Percentiles rank a stretch among this genome's conserved stretches.
Evolutionary conservation across 345 rosid species (phyloP).

Genomic region (Hibiscus tridactylites): DNA sequence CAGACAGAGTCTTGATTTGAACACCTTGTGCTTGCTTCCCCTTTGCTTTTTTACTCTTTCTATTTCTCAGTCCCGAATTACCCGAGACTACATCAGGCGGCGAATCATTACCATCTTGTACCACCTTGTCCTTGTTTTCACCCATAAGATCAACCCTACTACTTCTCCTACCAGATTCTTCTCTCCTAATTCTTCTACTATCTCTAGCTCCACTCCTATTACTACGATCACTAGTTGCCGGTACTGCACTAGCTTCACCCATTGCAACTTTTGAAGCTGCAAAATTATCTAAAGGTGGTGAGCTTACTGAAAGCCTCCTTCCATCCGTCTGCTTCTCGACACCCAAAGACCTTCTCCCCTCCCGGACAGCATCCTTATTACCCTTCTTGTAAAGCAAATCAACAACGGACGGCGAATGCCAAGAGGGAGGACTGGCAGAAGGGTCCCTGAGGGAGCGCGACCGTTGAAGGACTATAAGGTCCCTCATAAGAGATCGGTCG

Average conservation of each 20-base stretch:
- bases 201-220: conserved; percentile 42
- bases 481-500: conserved; percentile 84
- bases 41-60: conserved; percentile 35
- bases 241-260: conserved; percentile 26
- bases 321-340: conserved; percentile 40
- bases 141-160: conserved; percentile 30
- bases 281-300: conserved; percentile 45
- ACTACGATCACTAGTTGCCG: conserved; percentile 39
- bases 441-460: conserved; percentile 91
- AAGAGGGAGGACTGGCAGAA: conserved; percentile 77
- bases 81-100: conserved; percentile 37
- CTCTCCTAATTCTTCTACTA: conserved; percentile 62
- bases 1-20: conserved; percentile 53
- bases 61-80: conserved; percentile 40
- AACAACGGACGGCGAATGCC: conserved; percentile 69
- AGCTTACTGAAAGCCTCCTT: conserved; percentile 51
- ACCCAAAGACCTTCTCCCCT: conserved; percentile 61
- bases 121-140: conserved; percentile 23
- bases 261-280: conserved; percentile 58
- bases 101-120: conserved; percentile 30
- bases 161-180: conserved; percentile 50
- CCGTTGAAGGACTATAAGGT: conserved; percentile 80
- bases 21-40: conserved; percentile 42
- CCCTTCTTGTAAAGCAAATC: conserved; percentile 60
- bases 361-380: conserved; percentile 35